Evolutionary conservation across 208 protist species (phyloP).

Genomic region (Leishmania amazonensis): DNA sequence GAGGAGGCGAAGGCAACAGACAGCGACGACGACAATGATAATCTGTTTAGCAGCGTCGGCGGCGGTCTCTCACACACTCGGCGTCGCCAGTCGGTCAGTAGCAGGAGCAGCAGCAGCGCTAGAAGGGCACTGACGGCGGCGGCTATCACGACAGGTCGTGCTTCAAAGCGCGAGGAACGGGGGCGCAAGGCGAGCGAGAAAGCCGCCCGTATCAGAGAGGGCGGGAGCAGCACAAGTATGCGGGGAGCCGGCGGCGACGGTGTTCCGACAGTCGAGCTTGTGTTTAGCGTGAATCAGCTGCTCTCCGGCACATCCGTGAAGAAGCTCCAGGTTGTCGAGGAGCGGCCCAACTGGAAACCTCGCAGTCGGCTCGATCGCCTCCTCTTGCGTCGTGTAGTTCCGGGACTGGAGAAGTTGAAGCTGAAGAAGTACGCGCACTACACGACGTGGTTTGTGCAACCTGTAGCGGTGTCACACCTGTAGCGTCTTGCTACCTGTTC

Average conservation of each 20-base stretch:
- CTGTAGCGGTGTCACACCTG: constrained; percentile 42
- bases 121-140: neutral
- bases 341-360: constrained; percentile 65
- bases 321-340: constrained; percentile 71
- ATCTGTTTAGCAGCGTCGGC: constrained; percentile 18
- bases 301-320: constrained; percentile 64
- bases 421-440: constrained; percentile 82
- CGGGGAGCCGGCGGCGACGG: constrained; percentile 13
- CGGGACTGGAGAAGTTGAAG: constrained; percentile 45
- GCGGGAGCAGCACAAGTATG: neutral
- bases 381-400: constrained; percentile 43
- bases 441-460: constrained; percentile 81
- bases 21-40: constrained; percentile 27
- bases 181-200: constrained; percentile 27
- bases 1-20: constrained; percentile 13
- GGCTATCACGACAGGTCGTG: constrained; percentile 5
- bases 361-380: constrained; percentile 52
- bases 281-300: constrained; percentile 61
- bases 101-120: neutral
- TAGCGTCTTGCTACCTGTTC: constrained; percentile 2
- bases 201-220: constrained; percentile 16
- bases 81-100: constrained; percentile 8
- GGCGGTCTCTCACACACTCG: constrained; percentile 1
- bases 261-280: constrained; percentile 54
- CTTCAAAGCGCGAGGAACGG: constrained; percentile 39